Evolutionary conservation across 208 protist genomes (phyloP).

Genomic region (Trypanosomatidae sp.): DNA sequence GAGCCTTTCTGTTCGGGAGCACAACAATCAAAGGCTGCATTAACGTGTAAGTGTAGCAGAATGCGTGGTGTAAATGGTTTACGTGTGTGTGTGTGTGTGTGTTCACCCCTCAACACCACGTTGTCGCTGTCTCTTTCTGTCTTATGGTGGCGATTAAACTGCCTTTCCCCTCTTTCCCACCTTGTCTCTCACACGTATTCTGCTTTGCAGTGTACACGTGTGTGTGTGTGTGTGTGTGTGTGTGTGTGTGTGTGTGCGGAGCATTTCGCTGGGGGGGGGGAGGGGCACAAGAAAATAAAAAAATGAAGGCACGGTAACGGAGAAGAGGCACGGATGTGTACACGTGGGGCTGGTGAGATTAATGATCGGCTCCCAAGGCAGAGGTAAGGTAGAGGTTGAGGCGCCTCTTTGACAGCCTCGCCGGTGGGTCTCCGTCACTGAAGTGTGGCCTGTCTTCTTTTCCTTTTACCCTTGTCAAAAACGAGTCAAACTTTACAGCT

Average conservation of each 20-base stretch:
- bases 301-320: not conserved
- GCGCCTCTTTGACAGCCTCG: too few species aligned
- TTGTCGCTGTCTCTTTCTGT: not conserved
- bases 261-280: not conserved
- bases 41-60: constrained; percentile 1
- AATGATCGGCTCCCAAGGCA: not conserved
- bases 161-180: not conserved
- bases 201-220: not conserved
- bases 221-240: not conserved
- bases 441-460: not conserved
- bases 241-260: not conserved
- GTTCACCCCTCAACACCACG: not conserved
- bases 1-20: not conserved
- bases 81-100: too few species aligned
- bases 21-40: not conserved
- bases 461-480: not conserved
- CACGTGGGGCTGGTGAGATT: not conserved
- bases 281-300: not conserved
- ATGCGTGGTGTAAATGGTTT: not conserved
- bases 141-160: not conserved
- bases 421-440: not conserved
- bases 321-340: not conserved
- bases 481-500: not conserved
- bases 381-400: not conserved
- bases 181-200: not conserved